Evolutionary conservation across 805 yeast species (phyloP).

Genomic region (Kuraishia piskuri): DNA sequence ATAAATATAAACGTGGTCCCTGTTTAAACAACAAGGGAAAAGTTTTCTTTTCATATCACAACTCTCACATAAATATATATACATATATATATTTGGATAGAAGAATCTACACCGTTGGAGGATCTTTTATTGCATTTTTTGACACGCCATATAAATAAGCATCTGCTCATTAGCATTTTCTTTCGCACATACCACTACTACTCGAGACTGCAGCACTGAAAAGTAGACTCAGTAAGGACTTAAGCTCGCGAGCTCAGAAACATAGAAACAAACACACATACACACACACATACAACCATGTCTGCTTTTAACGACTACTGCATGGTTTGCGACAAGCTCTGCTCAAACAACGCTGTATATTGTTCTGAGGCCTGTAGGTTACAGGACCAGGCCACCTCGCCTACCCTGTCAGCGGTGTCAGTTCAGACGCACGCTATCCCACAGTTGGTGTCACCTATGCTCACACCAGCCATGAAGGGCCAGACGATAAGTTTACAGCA

Average conservation of each 20-base stretch:
- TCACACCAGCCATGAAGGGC: background rate
- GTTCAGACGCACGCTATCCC: background rate
- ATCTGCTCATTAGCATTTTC: background rate
- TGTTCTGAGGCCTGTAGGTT: conserved; percentile 8
- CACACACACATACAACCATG: conserved; percentile 12
- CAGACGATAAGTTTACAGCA: background rate
- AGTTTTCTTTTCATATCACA: background rate
- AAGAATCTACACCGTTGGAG: background rate
- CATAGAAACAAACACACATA: background rate
- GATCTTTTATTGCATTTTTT: background rate
- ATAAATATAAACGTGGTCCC: background rate
- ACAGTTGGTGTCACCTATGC: conserved; percentile 1
- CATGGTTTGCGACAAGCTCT: conserved; percentile 9
- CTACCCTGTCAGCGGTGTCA: background rate
- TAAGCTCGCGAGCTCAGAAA: no score
- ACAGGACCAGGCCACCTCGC: conserved; percentile 1
- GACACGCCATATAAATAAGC: background rate
- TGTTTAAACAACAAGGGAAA: background rate
- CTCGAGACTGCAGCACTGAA: no score
- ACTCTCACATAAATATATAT: background rate
- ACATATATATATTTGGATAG: no score
- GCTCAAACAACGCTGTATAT: conserved; percentile 8
- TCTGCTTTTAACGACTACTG: conserved; percentile 15
- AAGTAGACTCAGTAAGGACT: no score
- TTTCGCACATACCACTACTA: no score